A percentile compares a stretch with the other conserved stretches of the same genome.
phyloP scores from a whole-genome alignment of 1,284 basidiomycete genomes.

The Cutaneotrichosporon mucoides region DNA sequence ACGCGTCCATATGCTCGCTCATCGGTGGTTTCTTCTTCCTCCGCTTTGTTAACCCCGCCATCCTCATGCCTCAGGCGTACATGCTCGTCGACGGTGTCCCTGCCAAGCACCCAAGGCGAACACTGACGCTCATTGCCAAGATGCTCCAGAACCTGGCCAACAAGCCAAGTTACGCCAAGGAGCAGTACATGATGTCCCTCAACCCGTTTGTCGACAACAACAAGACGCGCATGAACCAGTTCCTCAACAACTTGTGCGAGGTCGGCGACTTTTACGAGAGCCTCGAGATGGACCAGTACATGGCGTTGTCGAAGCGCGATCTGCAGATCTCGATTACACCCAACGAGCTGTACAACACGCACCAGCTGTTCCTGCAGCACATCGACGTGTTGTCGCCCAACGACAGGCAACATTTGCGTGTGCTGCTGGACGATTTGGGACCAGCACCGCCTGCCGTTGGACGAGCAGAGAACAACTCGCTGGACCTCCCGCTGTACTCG shows the following conservation, averaged over 20 bases:
- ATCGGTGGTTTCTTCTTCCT: slow-evolving; percentile 99
- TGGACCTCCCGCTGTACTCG: slow-evolving; percentile 89
- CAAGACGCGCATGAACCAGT: slow-evolving; percentile 93
- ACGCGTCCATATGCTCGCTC: slow-evolving; percentile 95
- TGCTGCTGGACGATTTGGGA: slow-evolving; percentile 92
- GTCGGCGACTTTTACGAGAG: slow-evolving; percentile 99
- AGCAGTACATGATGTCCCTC: slow-evolving; percentile 96
- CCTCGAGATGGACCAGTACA: slow-evolving; percentile 98
- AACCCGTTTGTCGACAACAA: slow-evolving; percentile 99
- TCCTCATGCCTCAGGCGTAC: slow-evolving; percentile 98
- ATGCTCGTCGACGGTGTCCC: slow-evolving; percentile 98
- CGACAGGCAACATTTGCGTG: slow-evolving; percentile 94
- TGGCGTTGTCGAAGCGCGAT: slow-evolving; percentile 99
- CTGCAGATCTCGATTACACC: slow-evolving; percentile 95
- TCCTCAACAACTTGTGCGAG: slow-evolving; percentile 93
- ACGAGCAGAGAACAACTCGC: slow-evolving; percentile 91
- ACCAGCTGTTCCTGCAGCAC: slow-evolving; percentile 89
- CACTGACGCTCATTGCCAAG: slow-evolving; percentile 96
- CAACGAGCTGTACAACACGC: slow-evolving; percentile 98
- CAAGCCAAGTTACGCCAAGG: slow-evolving; percentile 96
- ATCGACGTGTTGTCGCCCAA: slow-evolving; percentile 92
- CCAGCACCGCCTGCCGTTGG: slow-evolving; percentile 88
- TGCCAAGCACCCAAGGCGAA: slow-evolving; percentile 92
- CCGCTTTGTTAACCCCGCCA: slow-evolving; percentile 99
- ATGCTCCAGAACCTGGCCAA: slow-evolving; percentile 99